A percentile compares a stretch with the other conserved stretches of the same genome.
These are phyloP conservation scores for Populus euphratica DNA, from an alignment of 345 rosid species.

Conservation along the genomic window DNA sequence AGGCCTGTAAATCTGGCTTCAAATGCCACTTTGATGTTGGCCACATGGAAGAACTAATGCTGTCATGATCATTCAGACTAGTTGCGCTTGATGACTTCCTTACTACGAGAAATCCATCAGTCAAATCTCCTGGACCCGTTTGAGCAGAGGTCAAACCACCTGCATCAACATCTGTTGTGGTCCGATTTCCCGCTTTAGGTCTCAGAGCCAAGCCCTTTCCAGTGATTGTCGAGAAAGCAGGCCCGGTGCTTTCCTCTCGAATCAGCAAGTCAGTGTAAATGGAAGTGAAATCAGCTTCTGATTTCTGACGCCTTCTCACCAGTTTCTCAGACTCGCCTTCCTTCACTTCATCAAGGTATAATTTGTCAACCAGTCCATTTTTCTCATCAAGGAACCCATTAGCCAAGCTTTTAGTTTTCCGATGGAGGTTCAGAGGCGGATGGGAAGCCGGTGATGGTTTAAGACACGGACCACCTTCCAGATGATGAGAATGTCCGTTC, in stretches of 20 bases:
- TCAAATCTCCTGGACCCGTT: conserved; percentile 7
- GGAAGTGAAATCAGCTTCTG: conserved; percentile 44
- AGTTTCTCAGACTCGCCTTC: conserved; percentile 40
- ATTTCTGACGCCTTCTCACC: conserved; percentile 64
- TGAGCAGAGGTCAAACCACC: conserved; percentile 22
- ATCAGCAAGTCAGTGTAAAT: not conserved
- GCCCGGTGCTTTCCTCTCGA: conserved; percentile 16
- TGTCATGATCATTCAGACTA: conserved; percentile 18
- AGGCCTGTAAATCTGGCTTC: conserved; percentile 26
- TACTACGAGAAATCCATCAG: conserved; percentile 1
- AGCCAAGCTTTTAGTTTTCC: conserved; percentile 50
- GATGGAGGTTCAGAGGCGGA: conserved; percentile 13
- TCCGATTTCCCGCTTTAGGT: conserved; percentile 15
- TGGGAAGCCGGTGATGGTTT: conserved; percentile 19
- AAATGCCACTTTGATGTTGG: conserved; percentile 14
- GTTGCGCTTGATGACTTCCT: conserved; percentile 29
- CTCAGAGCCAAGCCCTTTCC: conserved; percentile 33
- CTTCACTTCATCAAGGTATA: conserved; percentile 18
- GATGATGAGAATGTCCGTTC: conserved; percentile 26
- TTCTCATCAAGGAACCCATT: conserved; percentile 39
- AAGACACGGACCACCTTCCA: conserved; percentile 32
- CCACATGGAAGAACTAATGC: conserved; percentile 13
- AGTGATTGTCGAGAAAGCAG: conserved; percentile 9
- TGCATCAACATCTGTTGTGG: conserved; percentile 15
- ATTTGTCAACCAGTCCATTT: not conserved